These are phyloP conservation scores for Oldenlandia corymbosa DNA, from an alignment of 257 asterid species.

Conservation along the genomic window DNA sequence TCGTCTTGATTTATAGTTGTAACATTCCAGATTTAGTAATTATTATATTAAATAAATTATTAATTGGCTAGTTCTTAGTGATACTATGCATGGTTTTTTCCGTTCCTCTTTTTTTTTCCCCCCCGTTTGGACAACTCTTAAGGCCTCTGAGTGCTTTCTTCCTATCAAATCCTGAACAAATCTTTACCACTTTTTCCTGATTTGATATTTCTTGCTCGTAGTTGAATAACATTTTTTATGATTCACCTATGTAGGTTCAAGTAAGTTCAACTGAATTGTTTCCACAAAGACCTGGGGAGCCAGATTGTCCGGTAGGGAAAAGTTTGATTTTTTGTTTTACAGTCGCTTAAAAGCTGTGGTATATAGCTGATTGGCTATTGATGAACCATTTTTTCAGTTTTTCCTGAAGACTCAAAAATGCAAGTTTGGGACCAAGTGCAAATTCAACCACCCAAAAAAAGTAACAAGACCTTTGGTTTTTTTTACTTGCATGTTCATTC, in stretches of 20 bases:
- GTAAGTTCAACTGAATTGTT: conserved; percentile 51
- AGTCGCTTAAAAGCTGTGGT: background rate
- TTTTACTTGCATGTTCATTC: conserved; percentile 14
- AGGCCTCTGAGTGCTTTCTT: background rate
- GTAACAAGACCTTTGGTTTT: conserved; percentile 41
- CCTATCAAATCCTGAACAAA: background rate
- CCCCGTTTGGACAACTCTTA: conserved; percentile 1
- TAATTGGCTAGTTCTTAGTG: background rate
- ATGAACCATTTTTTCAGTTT: conserved; percentile 38
- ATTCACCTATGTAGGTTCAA: conserved; percentile 57
- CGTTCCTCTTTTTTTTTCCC: too few relatives aligned
- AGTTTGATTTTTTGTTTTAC: background rate
- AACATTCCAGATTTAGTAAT: background rate
- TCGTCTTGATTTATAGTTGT: background rate
- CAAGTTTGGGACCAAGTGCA: conserved; percentile 85
- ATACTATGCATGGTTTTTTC: background rate
- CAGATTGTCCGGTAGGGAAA: conserved; percentile 91
- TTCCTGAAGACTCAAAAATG: conserved; percentile 88
- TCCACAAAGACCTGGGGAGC: conserved; percentile 87
- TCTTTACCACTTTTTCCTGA: background rate
- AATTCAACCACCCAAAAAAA: conserved; percentile 90
- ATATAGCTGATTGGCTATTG: background rate
- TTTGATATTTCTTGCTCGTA: background rate
- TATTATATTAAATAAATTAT: background rate
- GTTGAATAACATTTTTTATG: background rate